A percentile compares a stretch with the other conserved stretches of the same genome.
These are phyloP conservation scores for Mangifera indica DNA, from an alignment of 345 rosid species.

Conservation along the genomic window DNA sequence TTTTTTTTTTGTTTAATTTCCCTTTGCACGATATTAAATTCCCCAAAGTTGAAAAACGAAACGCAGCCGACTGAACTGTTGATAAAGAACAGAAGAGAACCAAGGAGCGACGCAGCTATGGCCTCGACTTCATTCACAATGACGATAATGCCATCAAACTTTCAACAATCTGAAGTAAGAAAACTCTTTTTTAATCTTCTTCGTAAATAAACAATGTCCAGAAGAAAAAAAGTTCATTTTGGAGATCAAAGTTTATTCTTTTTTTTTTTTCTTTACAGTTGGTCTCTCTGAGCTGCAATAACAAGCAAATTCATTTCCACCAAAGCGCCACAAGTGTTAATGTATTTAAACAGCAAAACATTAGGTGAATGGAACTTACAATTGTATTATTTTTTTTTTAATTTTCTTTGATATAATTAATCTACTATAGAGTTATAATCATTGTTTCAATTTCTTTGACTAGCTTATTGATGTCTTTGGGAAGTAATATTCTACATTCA, in stretches of 20 bases:
- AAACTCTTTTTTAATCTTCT: neutral
- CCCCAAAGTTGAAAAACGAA: too few species aligned
- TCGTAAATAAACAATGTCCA: neutral
- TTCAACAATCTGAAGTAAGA: conserved; percentile 24
- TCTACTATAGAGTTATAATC: too few species aligned
- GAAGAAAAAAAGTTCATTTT: too few species aligned
- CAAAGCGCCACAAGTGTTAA: neutral
- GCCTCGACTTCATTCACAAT: conserved; percentile 24
- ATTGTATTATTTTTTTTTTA: neutral
- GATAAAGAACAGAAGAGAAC: neutral
- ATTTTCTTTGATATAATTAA: too few species aligned
- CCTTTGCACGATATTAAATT: too few species aligned
- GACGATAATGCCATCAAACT: conserved; percentile 16
- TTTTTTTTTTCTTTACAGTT: neutral
- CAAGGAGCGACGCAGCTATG: conserved; percentile 16
- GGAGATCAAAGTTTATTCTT: neutral
- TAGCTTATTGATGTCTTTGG: neutral
- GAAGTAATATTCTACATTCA: neutral
- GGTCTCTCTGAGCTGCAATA: neutral
- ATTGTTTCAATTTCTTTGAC: too few species aligned
- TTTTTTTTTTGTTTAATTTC: too few species aligned
- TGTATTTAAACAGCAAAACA: neutral
- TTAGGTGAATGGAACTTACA: neutral
- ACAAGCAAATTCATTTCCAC: conserved; percentile 1
- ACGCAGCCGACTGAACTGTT: neutral